A percentile compares a stretch with the other conserved stretches of the same genome.
Evolutionary conservation across 2,329 filamentous ascomycete genomes (phyloP).

Genomic region (Phyllosticta ampelicida): DNA sequence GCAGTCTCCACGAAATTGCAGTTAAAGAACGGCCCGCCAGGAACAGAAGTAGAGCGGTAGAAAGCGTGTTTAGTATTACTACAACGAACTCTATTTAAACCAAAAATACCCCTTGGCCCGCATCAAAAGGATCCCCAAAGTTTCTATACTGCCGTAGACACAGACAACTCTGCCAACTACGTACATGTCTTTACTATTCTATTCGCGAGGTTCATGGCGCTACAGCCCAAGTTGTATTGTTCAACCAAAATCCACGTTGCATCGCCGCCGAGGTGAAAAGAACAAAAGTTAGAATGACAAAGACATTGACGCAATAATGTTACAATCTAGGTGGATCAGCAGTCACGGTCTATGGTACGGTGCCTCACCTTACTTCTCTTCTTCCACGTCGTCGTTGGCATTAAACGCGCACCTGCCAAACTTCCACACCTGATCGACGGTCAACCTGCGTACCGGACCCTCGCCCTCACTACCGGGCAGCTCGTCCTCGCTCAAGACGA

Average conservation of each 20-base stretch:
- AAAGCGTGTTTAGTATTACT: no score
- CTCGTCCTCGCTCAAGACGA: slow-evolving; percentile 49
- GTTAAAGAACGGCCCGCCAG: no score
- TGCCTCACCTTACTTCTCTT: not conserved
- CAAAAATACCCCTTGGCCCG: not conserved
- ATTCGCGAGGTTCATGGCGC: not conserved
- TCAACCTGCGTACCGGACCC: slow-evolving; percentile 36
- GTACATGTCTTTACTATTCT: not conserved
- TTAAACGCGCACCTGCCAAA: slow-evolving; percentile 41
- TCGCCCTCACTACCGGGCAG: slow-evolving; percentile 32
- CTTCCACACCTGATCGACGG: slow-evolving; percentile 71
- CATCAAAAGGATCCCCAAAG: no score
- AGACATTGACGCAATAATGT: no score
- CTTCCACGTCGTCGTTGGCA: not conserved
- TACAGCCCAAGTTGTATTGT: not conserved
- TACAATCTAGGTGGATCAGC: not conserved
- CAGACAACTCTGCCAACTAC: not conserved
- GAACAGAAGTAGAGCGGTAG: no score
- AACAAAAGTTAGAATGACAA: not conserved
- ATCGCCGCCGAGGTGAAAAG: not conserved
- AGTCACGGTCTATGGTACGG: not conserved
- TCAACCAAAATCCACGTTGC: not conserved
- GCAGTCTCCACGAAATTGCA: no score
- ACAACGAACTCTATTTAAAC: not conserved
- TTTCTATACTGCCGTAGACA: not conserved